Percentiles rank a stretch among this genome's conserved stretches.
Conservation (phyloP, 768 basidiomycete species). For the Collybia sordida region DNA sequence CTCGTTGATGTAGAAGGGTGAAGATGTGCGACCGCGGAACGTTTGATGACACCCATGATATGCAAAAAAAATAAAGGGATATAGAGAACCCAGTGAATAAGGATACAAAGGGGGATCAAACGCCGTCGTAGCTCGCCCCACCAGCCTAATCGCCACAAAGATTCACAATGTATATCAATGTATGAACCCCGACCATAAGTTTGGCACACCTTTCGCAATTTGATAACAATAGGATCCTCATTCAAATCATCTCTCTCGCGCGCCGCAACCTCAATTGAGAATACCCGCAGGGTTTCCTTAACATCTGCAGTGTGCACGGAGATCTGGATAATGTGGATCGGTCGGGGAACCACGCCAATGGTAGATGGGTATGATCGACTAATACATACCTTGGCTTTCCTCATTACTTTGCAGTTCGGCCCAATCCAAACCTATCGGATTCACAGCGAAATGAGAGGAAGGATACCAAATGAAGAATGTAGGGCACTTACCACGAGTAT, state of each 20-base stretch:
- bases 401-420: conserved; percentile 81
- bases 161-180: conserved; percentile 12
- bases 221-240: conserved; percentile 81
- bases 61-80: conserved; percentile 6
- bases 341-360: conserved; percentile 15
- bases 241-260: conserved; percentile 80
- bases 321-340: conserved; percentile 54
- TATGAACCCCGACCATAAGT: conserved; percentile 4
- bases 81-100: conserved; percentile 9
- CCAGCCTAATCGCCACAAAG: conserved; percentile 57
- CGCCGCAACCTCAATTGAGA: conserved; percentile 88
- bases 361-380: conserved; percentile 1
- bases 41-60: conserved; percentile 5
- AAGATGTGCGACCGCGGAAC: no score
- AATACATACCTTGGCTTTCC: conserved; percentile 78
- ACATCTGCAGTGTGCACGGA: conserved; percentile 91
- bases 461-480: conserved; percentile 19
- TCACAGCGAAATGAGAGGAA: conserved; percentile 13
- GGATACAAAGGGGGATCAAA: conserved; percentile 35
- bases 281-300: conserved; percentile 74
- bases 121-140: conserved; percentile 87
- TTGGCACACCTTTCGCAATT: conserved; percentile 72
- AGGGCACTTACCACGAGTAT: conserved; percentile 57
- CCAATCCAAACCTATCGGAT: conserved; percentile 72
- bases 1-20: background rate